Percentiles rank a stretch among this genome's conserved stretches.
Evolutionary conservation across 2,329 filamentous ascomycete genomes (phyloP).

Genomic region (Pseudogymnoascus sp.): DNA sequence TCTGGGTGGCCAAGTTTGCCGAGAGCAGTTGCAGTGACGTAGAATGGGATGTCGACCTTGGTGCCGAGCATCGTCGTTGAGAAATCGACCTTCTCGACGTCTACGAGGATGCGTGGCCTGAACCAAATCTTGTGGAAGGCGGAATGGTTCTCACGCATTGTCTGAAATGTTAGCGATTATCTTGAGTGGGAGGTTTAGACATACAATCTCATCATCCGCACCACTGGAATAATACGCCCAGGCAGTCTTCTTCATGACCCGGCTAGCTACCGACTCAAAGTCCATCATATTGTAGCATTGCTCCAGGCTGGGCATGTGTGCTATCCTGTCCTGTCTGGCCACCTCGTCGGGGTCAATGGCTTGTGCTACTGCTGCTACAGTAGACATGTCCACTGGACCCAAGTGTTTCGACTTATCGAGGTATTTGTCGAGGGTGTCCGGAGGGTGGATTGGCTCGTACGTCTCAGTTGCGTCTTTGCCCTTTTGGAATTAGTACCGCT

Average conservation of each 20-base stretch:
- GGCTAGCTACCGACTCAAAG: slow-evolving; percentile 85
- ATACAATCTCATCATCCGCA: slow-evolving; percentile 78
- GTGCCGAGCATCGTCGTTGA: slow-evolving; percentile 90
- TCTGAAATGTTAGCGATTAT: slow-evolving; percentile 42
- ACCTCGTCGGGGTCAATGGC: slow-evolving; percentile 61
- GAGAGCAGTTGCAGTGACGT: slow-evolving; percentile 90
- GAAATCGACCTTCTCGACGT: slow-evolving; percentile 81
- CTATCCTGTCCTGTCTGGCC: slow-evolving; percentile 64
- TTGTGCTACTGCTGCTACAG: slow-evolving; percentile 59
- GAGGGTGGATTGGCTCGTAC: slow-evolving; percentile 83
- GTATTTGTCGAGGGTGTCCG: slow-evolving; percentile 79
- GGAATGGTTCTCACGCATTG: slow-evolving; percentile 86
- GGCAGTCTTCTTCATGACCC: slow-evolving; percentile 89
- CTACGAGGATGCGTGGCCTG: slow-evolving; percentile 75
- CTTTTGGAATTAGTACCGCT: slow-evolving; percentile 15
- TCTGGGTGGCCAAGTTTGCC: slow-evolving; percentile 92
- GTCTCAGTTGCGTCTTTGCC: slow-evolving; percentile 90
- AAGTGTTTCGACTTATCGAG: slow-evolving; percentile 79
- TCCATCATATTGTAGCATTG: slow-evolving; percentile 93
- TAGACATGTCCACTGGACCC: slow-evolving; percentile 80
- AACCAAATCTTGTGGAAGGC: slow-evolving; percentile 98
- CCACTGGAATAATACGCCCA: slow-evolving; percentile 98
- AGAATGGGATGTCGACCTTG: slow-evolving; percentile 79
- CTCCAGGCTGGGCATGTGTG: slow-evolving; percentile 67
- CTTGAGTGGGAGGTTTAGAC: slow-evolving; percentile 22